Conservation (phyloP, 441 rosid species). For the Pelargonium australe region DNA sequence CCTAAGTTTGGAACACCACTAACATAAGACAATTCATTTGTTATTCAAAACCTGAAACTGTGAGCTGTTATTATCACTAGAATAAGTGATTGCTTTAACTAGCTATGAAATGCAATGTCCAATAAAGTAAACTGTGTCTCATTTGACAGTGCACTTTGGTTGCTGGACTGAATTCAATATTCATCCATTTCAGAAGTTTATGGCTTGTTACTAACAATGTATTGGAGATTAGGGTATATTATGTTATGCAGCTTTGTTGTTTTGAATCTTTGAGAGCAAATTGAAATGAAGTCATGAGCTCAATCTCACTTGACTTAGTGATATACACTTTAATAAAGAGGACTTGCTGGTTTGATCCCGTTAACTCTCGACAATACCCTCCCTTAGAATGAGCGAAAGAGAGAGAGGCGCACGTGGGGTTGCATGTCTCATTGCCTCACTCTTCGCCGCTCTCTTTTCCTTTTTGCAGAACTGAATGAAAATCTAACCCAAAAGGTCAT, state of each 20-base stretch:
- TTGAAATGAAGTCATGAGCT: too few relatives aligned
- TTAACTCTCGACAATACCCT: constrained; percentile 6
- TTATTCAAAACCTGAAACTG: constrained; percentile 14
- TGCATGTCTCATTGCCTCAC: constrained; percentile 30
- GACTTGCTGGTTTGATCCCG: constrained; percentile 7
- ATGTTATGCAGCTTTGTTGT: not conserved
- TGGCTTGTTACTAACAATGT: not conserved
- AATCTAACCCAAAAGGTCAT: constrained; percentile 9
- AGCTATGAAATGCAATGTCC: not conserved
- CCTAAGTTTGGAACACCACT: constrained; percentile 10
- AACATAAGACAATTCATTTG: constrained; percentile 8
- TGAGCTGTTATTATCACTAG: constrained; percentile 16
- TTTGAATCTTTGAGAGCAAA: not conserved
- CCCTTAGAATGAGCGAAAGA: constrained; percentile 4
- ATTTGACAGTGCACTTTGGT: constrained; percentile 6
- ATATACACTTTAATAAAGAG: not conserved
- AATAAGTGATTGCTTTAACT: constrained; percentile 11
- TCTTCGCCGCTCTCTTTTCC: constrained; percentile 29
- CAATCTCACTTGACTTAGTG: not conserved
- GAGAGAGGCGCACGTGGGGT: constrained; percentile 38
- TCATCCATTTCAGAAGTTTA: not conserved
- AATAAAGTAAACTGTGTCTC: not conserved
- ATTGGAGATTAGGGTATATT: constrained; percentile 1
- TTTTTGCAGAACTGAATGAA: constrained; percentile 21
- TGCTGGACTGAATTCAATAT: constrained; percentile 4